These are phyloP conservation scores for Diaporthe nobilis DNA, from an alignment of 2,329 filamentous ascomycete genomes.

Conservation along the genomic window DNA sequence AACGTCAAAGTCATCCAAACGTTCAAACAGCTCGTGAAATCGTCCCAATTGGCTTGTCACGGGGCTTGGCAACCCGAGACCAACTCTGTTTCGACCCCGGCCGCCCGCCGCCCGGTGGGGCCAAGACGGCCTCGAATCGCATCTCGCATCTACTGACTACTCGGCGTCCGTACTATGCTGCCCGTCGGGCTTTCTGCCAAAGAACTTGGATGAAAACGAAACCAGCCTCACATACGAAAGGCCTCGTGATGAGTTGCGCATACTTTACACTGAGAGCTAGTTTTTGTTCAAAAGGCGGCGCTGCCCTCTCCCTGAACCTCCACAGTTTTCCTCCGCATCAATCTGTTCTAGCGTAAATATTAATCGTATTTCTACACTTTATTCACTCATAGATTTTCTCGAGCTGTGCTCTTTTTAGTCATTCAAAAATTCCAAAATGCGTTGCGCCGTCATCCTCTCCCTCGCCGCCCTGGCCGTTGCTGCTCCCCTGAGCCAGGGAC, in stretches of 20 bases:
- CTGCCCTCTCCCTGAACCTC: not conserved
- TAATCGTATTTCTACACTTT: not conserved
- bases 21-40: slow-evolving; percentile 37
- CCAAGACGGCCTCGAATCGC: slow-evolving; percentile 32
- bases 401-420: slow-evolving; percentile 37
- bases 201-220: slow-evolving; percentile 9
- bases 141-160: not conserved
- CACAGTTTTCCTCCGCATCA: not conserved
- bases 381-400: not conserved
- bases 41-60: slow-evolving; percentile 36
- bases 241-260: not conserved
- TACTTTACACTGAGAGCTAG: not conserved
- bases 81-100: slow-evolving; percentile 33
- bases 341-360: slow-evolving; percentile 24
- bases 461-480: slow-evolving; percentile 34
- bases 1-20: slow-evolving; percentile 35
- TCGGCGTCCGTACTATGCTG: slow-evolving; percentile 15
- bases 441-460: slow-evolving; percentile 33
- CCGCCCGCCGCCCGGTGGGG: not conserved
- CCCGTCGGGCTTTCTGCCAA: slow-evolving; percentile 5
- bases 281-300: slow-evolving; percentile 21
- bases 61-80: slow-evolving; percentile 39
- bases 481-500: slow-evolving; percentile 28
- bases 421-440: slow-evolving; percentile 8
- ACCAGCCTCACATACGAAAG: not conserved